Conservation (phyloP, 2,329 filamentous ascomycete species). For the Lachnellula subtilissima region DNA sequence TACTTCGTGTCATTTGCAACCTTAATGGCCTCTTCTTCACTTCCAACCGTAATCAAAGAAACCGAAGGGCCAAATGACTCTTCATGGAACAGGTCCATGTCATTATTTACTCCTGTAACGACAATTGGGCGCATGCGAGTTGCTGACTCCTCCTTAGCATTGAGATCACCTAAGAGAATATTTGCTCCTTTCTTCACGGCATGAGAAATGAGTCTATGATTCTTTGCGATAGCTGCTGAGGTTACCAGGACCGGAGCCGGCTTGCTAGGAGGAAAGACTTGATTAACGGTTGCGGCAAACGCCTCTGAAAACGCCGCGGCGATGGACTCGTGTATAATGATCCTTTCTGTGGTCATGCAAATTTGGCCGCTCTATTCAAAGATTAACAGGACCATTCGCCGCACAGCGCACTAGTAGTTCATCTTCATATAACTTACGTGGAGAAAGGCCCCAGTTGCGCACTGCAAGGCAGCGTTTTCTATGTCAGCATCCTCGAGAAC, state of each 20-base stretch:
- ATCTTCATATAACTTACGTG: not conserved
- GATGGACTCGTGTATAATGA: slow-evolving; percentile 35
- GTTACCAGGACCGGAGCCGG: not conserved
- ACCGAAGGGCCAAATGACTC: slow-evolving; percentile 60
- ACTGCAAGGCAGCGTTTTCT: not conserved
- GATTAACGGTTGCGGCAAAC: slow-evolving; percentile 27
- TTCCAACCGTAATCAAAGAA: slow-evolving; percentile 31
- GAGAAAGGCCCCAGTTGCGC: not conserved
- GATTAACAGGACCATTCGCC: not conserved
- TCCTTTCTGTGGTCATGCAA: slow-evolving; percentile 50
- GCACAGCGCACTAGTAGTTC: not conserved
- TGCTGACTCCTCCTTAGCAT: not conserved
- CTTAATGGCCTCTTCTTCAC: slow-evolving; percentile 36
- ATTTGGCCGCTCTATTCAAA: slow-evolving; percentile 50
- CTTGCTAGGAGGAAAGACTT: not conserved
- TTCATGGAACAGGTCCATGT: not conserved
- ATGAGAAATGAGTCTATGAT: not conserved
- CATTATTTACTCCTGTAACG: not conserved
- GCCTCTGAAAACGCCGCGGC: slow-evolving; percentile 31
- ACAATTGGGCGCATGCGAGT: not conserved
- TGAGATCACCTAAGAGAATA: not conserved
- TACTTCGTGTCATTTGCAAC: slow-evolving; percentile 38
- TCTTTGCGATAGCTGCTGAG: not conserved
- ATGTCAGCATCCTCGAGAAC: slow-evolving; percentile 55
- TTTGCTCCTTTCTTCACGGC: not conserved